Conservation (phyloP, 1,139 yeast species). For the Hemisphaericaspora lyxosophila region DNA sequence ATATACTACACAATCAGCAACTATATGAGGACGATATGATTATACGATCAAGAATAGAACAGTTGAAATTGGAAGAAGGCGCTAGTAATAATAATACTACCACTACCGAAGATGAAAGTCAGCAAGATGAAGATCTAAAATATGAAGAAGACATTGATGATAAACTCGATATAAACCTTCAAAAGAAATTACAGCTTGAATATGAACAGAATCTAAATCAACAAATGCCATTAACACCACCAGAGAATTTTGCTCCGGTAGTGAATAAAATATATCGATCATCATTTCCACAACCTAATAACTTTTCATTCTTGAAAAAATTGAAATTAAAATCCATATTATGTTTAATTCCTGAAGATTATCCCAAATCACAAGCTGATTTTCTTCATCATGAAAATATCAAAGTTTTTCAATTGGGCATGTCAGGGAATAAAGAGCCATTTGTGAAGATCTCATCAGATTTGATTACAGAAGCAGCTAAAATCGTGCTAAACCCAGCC, state of each 20-base stretch:
- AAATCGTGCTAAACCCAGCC: conserved; percentile 74
- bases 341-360: conserved; percentile 87
- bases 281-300: conserved; percentile 84
- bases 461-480: conserved; percentile 75
- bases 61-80: conserved; percentile 26
- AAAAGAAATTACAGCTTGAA: conserved; percentile 21
- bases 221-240: conserved; percentile 52
- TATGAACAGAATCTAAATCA: conserved; percentile 13
- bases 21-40: conserved; percentile 23
- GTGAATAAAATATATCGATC: conserved; percentile 79
- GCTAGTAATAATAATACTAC: conserved; percentile 25
- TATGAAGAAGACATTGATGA: conserved; percentile 50
- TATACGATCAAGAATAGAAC: conserved; percentile 37
- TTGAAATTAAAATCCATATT: conserved; percentile 71
- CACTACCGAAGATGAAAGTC: conserved; percentile 24
- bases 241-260: conserved; percentile 90
- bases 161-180: conserved; percentile 33
- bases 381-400: conserved; percentile 64
- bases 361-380: conserved; percentile 71
- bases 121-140: conserved; percentile 20
- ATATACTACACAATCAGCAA: conserved; percentile 11
- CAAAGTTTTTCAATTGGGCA: conserved; percentile 78
- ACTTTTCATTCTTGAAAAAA: conserved; percentile 65
- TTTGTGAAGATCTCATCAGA: conserved; percentile 82
- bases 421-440: conserved; percentile 96